These are phyloP conservation scores for Fonsecaea pugnacius DNA, from an alignment of 2,329 filamentous ascomycete genomes.

Conservation along the genomic window DNA sequence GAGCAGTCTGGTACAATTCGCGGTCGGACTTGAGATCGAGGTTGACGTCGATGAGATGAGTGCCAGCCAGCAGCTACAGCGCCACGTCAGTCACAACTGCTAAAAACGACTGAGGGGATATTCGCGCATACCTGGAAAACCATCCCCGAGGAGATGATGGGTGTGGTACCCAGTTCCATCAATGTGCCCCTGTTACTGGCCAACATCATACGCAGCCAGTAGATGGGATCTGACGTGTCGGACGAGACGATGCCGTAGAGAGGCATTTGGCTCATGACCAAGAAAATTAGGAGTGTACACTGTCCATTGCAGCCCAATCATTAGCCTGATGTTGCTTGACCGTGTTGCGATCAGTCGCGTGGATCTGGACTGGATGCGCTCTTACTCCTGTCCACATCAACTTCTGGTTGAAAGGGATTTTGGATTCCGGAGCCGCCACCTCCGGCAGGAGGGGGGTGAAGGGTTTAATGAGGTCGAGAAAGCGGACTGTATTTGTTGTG, in stretches of 20 bases:
- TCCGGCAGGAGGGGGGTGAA: slow-evolving; percentile 99
- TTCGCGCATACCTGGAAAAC: slow-evolving; percentile 77
- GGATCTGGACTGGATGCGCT: slow-evolving; percentile 27
- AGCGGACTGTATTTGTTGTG: slow-evolving; percentile 71
- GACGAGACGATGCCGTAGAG: slow-evolving; percentile 99
- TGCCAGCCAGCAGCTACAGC: slow-evolving; percentile 83
- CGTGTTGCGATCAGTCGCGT: slow-evolving; percentile 3
- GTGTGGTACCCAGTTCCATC: slow-evolving; percentile 96
- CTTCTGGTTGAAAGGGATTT: slow-evolving; percentile 98
- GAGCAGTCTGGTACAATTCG: slow-evolving; percentile 98
- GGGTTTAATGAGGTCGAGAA: slow-evolving; percentile 99
- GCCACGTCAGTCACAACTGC: slow-evolving; percentile 11
- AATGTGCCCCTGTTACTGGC: slow-evolving; percentile 96
- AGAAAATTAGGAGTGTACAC: slow-evolving; percentile 94
- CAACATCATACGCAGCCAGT: slow-evolving; percentile 99
- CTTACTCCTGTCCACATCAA: slow-evolving; percentile 84
- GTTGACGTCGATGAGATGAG: slow-evolving; percentile 99
- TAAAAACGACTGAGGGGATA: not conserved
- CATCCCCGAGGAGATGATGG: slow-evolving; percentile 99
- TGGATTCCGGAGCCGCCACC: slow-evolving; percentile 97
- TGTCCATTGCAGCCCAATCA: slow-evolving; percentile 36
- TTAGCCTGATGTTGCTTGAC: slow-evolving; percentile 26
- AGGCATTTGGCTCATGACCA: slow-evolving; percentile 99
- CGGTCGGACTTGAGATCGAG: slow-evolving; percentile 99
- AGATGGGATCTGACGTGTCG: slow-evolving; percentile 95